These are phyloP conservation scores for Spergularia marina DNA, from an alignment of 148 eudicot genomes.

Conservation along the genomic window DNA sequence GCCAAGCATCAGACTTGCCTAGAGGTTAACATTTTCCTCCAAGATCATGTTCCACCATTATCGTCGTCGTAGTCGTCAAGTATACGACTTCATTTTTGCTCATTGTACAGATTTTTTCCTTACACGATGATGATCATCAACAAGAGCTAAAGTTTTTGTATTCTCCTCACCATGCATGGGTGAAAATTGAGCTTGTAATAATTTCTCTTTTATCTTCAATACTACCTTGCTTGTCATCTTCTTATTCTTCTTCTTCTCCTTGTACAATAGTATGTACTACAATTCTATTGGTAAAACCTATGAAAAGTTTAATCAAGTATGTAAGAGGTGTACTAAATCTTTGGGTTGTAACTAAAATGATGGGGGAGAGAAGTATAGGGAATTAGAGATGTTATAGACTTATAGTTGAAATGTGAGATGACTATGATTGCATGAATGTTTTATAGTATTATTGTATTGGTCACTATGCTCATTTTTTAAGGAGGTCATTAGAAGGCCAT, in stretches of 20 bases:
- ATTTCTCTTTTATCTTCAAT: neutral
- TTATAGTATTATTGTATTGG: conserved; percentile 17
- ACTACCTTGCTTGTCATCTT: neutral
- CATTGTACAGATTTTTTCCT: conserved; percentile 8
- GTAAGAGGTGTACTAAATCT: neutral
- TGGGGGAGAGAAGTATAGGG: conserved; percentile 2
- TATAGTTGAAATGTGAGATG: too few relatives aligned
- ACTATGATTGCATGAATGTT: too few relatives aligned
- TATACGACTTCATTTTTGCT: neutral
- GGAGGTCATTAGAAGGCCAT: neutral
- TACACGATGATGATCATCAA: conserved; percentile 10
- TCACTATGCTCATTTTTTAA: neutral
- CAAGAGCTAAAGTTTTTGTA: conserved; percentile 1
- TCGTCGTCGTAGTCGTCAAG: neutral
- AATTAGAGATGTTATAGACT: conserved; percentile 4
- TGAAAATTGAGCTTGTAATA: conserved; percentile 7
- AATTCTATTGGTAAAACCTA: too few relatives aligned
- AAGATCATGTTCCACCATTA: conserved; percentile 18
- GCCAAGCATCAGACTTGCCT: conserved; percentile 46
- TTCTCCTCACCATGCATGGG: conserved; percentile 6
- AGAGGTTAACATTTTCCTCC: conserved; percentile 36
- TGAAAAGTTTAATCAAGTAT: neutral
- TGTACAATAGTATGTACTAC: neutral
- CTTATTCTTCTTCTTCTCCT: neutral
- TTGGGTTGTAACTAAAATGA: neutral